Conservation (phyloP, 306 rosid genomes). For the Pueraria montana region DNA sequence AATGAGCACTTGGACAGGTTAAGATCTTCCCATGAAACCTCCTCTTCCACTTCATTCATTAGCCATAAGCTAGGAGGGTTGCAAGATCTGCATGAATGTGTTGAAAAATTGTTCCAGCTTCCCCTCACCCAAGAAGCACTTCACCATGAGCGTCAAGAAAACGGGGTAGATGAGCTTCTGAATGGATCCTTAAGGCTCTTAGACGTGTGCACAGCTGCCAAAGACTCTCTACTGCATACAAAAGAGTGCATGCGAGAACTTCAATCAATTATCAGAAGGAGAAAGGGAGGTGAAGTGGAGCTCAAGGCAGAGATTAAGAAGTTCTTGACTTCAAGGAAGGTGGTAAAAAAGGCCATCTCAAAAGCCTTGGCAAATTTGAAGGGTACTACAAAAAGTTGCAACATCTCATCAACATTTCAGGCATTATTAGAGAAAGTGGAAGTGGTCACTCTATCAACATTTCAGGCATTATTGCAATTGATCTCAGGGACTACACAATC, state of each 20-base stretch:
- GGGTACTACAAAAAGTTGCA: constrained; percentile 15
- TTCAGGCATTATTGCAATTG: too few species aligned
- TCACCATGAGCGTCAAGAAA: constrained; percentile 43
- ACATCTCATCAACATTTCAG: not conserved
- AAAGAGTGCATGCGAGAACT: constrained; percentile 36
- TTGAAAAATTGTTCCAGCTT: constrained; percentile 44
- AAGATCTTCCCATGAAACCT: constrained; percentile 44
- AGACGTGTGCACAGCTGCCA: constrained; percentile 31
- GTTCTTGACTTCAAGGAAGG: constrained; percentile 37
- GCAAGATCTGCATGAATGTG: constrained; percentile 41
- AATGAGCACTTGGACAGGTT: constrained; percentile 40
- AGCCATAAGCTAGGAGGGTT: constrained; percentile 29
- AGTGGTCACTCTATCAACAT: too few species aligned
- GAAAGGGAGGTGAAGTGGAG: constrained; percentile 29
- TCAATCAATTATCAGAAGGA: constrained; percentile 48
- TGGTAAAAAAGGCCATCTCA: too few species aligned
- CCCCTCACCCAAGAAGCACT: constrained; percentile 41
- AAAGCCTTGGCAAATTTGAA: constrained; percentile 46
- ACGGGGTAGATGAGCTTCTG: constrained; percentile 40
- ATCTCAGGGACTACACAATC: too few species aligned
- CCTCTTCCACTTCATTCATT: constrained; percentile 43
- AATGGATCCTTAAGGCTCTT: constrained; percentile 55
- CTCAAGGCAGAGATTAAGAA: constrained; percentile 26
- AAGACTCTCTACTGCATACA: constrained; percentile 37
- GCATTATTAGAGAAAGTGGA: too few species aligned